A percentile compares a stretch with the other conserved stretches of the same genome.
phyloP scores from a whole-genome alignment of 345 rosid genomes.

The Zanthoxylum bungeanum region DNA sequence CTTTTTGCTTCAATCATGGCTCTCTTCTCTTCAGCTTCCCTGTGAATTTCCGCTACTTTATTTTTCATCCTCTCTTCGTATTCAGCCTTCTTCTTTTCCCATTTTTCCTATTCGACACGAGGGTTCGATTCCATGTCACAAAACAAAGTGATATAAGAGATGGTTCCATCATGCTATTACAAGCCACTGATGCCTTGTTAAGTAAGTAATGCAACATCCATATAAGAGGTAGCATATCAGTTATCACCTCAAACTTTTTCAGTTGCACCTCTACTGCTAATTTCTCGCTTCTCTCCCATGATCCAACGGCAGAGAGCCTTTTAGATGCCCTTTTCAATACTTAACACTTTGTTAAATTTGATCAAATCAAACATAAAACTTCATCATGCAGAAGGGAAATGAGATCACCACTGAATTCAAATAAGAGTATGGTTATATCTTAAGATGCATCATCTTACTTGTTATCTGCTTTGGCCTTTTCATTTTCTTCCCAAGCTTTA shows the following conservation, averaged over 20 bases:
- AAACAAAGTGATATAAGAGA: no score
- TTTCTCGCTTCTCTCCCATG: slow-evolving; percentile 66
- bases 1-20: slow-evolving; percentile 48
- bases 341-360: not conserved
- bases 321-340: slow-evolving; percentile 50
- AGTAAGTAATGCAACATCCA: no score
- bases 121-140: no score
- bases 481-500: slow-evolving; percentile 85
- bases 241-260: slow-evolving; percentile 55
- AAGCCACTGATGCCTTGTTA: no score
- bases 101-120: slow-evolving; percentile 46
- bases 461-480: slow-evolving; percentile 76
- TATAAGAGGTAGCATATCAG: no score
- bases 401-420: no score
- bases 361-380: not conserved
- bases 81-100: slow-evolving; percentile 59
- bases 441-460: slow-evolving; percentile 40
- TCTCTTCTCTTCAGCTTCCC: slow-evolving; percentile 62
- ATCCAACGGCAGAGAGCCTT: slow-evolving; percentile 43
- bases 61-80: slow-evolving; percentile 52
- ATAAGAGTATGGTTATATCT: no score
- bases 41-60: slow-evolving; percentile 53
- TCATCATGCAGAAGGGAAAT: not conserved
- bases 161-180: no score
- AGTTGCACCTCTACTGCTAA: slow-evolving; percentile 49